A percentile compares a stretch with the other conserved stretches of the same genome.
These are phyloP conservation scores for Trichophyton rubrum DNA, from an alignment of 2,329 filamentous ascomycete genomes.

Conservation along the genomic window DNA sequence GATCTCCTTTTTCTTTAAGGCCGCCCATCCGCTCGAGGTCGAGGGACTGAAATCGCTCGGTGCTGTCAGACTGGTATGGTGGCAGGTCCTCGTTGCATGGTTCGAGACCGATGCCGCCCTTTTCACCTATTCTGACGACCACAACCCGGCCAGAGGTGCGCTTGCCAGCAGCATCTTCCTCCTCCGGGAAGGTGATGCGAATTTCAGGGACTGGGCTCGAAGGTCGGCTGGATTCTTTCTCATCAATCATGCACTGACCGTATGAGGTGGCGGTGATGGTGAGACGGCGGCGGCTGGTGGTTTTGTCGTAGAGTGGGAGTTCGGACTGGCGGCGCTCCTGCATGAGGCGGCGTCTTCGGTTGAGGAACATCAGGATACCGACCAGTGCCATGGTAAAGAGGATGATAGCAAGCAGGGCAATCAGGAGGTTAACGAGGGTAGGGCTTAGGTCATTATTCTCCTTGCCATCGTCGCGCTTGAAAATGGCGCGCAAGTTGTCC, in stretches of 20 bases:
- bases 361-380: slow-evolving; percentile 58
- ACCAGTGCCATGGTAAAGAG: slow-evolving; percentile 58
- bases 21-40: slow-evolving; percentile 92
- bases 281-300: slow-evolving; percentile 42
- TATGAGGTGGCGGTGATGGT: slow-evolving; percentile 50
- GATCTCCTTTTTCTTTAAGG: slow-evolving; percentile 71
- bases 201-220: slow-evolving; percentile 87
- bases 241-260: slow-evolving; percentile 61
- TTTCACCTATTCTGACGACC: slow-evolving; percentile 81
- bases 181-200: slow-evolving; percentile 94
- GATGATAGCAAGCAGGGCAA: slow-evolving; percentile 65
- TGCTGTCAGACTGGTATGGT: slow-evolving; percentile 73
- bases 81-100: slow-evolving; percentile 70
- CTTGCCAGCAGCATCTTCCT: slow-evolving; percentile 66
- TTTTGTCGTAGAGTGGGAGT: slow-evolving; percentile 52
- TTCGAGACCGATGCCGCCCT: slow-evolving; percentile 72
- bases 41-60: slow-evolving; percentile 75
- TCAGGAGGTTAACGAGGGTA: slow-evolving; percentile 62
- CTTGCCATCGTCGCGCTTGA: slow-evolving; percentile 39
- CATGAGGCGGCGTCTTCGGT: slow-evolving; percentile 48
- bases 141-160: slow-evolving; percentile 77
- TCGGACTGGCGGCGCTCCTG: slow-evolving; percentile 35
- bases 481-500: slow-evolving; percentile 35
- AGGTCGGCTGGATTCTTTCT: slow-evolving; percentile 63
- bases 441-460: slow-evolving; percentile 38